Evolutionary conservation across 108 stramenopile species (phyloP), one percentile per base, ranked within the genome.

Genomic region (Craspedostauros australis): DNA sequence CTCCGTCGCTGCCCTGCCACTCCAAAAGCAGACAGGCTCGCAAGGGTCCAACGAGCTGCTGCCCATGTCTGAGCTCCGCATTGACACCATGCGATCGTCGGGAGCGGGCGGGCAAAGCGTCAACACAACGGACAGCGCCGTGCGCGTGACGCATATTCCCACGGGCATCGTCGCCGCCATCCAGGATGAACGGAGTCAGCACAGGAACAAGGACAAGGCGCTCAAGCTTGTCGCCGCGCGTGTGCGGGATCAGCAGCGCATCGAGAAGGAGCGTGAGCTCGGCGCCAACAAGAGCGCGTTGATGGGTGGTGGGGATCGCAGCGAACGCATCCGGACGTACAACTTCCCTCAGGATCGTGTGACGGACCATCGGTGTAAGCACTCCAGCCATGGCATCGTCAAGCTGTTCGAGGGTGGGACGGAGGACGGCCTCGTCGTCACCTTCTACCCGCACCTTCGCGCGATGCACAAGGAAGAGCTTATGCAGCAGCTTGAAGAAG

Each of bases 41-140:
- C 28, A 49, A 25, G 49, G 37, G n/a, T 29, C 44, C 19, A 72
- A 41, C 6, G 57, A 70, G 14, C 58, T 73, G 0, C 69, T 82
- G 26, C 88, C 76, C 30, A 54, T 66, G 40, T 70, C 82, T 0
- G 93, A 96, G 38, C 40, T 98, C 1, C 75, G 76, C 42, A 77
- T 96, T 22, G 95, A 98, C 39, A 85, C 80, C 1, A 95, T 88
- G 79, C 62, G 98, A 27, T 72, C 97, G 0, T 77, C 79, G 21
- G 98, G 98, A 47, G 63, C 70, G 14, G 70, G 70, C 20, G 66
- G 57, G 4, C 65, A 66, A 29, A 36, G 45, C 31, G 87, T 95
- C n/a, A 99, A 98, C 64, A 99, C 96, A 14, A 99, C 98, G 12
- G 94, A 99, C 30, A 93, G 91, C 46, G 98, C 98, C 24, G 93